These are phyloP conservation scores for Bauhinia variegata DNA, from an alignment of 306 rosid species.

Conservation along the genomic window DNA sequence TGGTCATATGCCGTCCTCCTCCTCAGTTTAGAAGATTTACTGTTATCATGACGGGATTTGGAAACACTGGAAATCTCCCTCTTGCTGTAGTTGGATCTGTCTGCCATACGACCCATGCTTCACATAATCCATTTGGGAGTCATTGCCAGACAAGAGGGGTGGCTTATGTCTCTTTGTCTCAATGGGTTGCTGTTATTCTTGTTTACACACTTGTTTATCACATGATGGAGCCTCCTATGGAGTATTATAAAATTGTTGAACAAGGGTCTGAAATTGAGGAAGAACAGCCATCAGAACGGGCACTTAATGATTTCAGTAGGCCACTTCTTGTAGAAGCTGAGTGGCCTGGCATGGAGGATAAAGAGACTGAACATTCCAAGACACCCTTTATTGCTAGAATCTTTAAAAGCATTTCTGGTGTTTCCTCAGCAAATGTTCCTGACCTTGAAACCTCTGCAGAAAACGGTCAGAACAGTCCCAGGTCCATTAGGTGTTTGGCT, in stretches of 20 bases:
- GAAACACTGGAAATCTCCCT: conserved; percentile 90
- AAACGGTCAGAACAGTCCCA: conserved; percentile 55
- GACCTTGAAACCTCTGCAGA: conserved; percentile 53
- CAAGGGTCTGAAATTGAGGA: conserved; percentile 59
- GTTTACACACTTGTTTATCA: conserved; percentile 90
- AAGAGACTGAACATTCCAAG: conserved; percentile 85
- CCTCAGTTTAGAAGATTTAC: conserved; percentile 67
- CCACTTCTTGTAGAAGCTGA: conserved; percentile 93
- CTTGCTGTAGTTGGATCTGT: conserved; percentile 82
- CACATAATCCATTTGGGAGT: conserved; percentile 72
- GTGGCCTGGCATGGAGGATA: conserved; percentile 96
- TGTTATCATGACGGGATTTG: conserved; percentile 82
- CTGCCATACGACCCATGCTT: conserved; percentile 64
- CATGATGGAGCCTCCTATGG: conserved; percentile 95
- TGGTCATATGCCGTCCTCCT: conserved; percentile 75
- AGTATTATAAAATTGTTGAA: conserved; percentile 71
- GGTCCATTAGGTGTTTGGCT: conserved; percentile 75
- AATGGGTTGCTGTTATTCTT: conserved; percentile 87
- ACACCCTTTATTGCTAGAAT: conserved; percentile 72
- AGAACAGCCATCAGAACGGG: conserved; percentile 1
- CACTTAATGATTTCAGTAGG: conserved; percentile 57
- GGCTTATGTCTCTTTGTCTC: conserved; percentile 82
- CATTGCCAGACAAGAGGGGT: conserved; percentile 78
- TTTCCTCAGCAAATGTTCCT: conserved; percentile 50
- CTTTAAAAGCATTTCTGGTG: conserved; percentile 58